Percentiles rank a stretch among this genome's conserved stretches.
Conservation (phyloP, 495 filamentous ascomycete genomes). For the Platismatia glauca region DNA sequence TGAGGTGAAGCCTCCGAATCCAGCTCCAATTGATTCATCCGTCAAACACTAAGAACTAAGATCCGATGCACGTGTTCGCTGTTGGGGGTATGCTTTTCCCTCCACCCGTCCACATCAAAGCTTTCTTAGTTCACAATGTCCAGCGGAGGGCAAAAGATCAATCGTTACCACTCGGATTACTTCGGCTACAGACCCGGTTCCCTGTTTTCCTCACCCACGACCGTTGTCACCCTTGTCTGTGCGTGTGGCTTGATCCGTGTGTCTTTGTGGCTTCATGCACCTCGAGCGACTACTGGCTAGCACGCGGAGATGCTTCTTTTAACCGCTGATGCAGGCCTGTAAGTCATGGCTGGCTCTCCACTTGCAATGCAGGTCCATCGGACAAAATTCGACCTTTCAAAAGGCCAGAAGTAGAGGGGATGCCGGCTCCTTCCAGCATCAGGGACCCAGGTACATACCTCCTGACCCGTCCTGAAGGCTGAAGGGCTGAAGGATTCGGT, state of each 20-base stretch:
- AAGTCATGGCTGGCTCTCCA: background rate
- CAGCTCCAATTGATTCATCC: background rate
- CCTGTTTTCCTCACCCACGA: background rate
- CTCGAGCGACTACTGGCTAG: background rate
- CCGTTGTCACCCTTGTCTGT: constrained; percentile 7
- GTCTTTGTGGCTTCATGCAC: constrained; percentile 3
- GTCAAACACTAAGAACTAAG: background rate
- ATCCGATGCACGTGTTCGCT: background rate
- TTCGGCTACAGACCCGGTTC: background rate
- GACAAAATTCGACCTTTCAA: background rate
- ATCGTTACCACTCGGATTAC: background rate
- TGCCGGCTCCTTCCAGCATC: background rate
- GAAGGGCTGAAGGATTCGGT: constrained; percentile 3
- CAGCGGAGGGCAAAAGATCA: background rate
- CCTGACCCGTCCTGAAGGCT: background rate
- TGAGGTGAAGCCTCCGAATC: background rate
- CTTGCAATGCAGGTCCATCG: background rate
- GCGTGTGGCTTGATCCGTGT: constrained; percentile 14
- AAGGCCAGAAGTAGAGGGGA: background rate
- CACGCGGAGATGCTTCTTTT: background rate
- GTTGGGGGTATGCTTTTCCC: background rate
- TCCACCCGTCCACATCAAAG: background rate
- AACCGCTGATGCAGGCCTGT: constrained; percentile 1
- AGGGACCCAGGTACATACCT: background rate
- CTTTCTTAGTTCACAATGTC: background rate